Conservation (phyloP, 2,329 filamentous ascomycete species). For the Dactylellina sp. region DNA sequence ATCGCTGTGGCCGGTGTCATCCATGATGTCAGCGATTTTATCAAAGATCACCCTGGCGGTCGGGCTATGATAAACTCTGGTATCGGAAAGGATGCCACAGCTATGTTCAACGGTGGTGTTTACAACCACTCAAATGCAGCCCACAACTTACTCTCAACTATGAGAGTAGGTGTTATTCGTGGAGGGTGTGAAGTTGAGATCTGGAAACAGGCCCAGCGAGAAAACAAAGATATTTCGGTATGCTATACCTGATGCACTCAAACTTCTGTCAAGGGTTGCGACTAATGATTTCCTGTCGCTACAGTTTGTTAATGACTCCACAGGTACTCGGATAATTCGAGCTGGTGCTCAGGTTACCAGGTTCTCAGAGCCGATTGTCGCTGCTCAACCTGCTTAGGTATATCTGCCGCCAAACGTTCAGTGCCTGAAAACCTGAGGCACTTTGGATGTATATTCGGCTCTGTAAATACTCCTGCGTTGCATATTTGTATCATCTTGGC, state of each 20-base stretch:
- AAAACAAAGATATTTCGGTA: conserved; percentile 78
- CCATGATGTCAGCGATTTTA: conserved; percentile 85
- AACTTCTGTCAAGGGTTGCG: neutral
- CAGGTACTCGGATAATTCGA: conserved; percentile 83
- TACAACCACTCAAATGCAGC: conserved; percentile 91
- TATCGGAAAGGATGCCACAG: conserved; percentile 87
- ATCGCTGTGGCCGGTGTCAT: conserved; percentile 85
- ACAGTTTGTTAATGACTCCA: conserved; percentile 79
- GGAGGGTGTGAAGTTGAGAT: conserved; percentile 91
- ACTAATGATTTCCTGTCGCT: neutral
- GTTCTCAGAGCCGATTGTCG: conserved; percentile 80
- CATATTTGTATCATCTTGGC: conserved; percentile 9
- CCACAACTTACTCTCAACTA: conserved; percentile 87
- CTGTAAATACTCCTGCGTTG: conserved; percentile 39
- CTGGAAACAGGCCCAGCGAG: conserved; percentile 86
- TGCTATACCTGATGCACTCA: neutral
- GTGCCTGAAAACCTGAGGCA: neutral
- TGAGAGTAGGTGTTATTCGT: conserved; percentile 86
- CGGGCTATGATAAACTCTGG: conserved; percentile 85
- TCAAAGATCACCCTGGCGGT: conserved; percentile 90
- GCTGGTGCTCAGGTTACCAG: conserved; percentile 88
- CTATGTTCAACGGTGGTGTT: conserved; percentile 91
- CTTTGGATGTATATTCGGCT: neutral
- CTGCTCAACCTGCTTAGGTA: conserved; percentile 80
- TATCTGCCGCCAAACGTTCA: neutral